Evolutionary conservation across 441 rosid genomes (phyloP).

Genomic region (Biscutella laevigata): DNA sequence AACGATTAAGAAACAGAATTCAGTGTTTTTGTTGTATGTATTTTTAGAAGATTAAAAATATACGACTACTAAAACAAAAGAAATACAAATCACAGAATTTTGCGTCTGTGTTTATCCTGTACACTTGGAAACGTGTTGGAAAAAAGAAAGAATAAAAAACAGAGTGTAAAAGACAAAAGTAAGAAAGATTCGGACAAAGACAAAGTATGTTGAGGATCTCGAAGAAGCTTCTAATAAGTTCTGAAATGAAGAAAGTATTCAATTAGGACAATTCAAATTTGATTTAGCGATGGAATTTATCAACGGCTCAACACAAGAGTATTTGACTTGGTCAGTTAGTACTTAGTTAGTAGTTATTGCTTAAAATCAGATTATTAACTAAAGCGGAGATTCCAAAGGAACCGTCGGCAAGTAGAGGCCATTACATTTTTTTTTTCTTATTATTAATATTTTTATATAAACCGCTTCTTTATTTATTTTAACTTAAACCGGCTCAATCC

Average conservation of each 20-base stretch:
- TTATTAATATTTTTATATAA: too few species aligned
- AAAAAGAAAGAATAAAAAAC: conserved; percentile 9
- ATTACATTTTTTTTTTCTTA: too few species aligned
- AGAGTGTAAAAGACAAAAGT: conserved; percentile 11
- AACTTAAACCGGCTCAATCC: too few species aligned
- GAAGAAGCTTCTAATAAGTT: conserved; percentile 8
- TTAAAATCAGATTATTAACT: conserved; percentile 1
- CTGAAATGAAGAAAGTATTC: conserved; percentile 4
- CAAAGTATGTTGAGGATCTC: conserved; percentile 12
- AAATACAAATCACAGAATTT: background rate
- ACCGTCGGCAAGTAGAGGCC: conserved; percentile 11
- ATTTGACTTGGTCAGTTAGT: background rate
- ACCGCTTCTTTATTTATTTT: too few species aligned
- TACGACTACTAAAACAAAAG: background rate
- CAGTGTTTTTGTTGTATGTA: conserved; percentile 15
- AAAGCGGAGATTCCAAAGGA: conserved; percentile 17
- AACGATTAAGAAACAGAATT: conserved; percentile 17
- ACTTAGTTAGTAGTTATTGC: background rate
- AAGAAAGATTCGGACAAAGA: conserved; percentile 10
- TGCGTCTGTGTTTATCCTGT: conserved; percentile 17
- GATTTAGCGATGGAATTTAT: background rate
- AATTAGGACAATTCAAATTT: background rate
- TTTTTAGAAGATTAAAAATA: background rate
- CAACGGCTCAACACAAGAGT: background rate
- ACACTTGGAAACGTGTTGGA: conserved; percentile 22